These are phyloP conservation scores for Zygosaccharomyces pseudobailii DNA, from an alignment of 1,139 yeast genomes.

Conservation along the genomic window DNA sequence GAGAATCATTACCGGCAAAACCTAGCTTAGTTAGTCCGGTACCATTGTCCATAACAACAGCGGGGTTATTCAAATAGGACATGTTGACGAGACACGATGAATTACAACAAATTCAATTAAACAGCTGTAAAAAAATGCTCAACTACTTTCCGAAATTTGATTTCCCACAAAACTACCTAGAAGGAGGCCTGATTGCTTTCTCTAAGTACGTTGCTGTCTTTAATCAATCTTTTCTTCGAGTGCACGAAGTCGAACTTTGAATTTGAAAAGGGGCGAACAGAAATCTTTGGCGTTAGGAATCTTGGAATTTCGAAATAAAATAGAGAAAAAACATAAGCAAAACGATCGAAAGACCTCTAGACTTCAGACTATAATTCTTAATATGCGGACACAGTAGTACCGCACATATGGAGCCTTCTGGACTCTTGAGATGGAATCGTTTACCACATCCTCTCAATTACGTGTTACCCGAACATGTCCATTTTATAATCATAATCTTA, in stretches of 20 bases:
- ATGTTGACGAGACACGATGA: constrained; percentile 16
- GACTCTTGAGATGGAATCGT: neutral
- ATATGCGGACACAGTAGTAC: neutral
- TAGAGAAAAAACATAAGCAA: neutral
- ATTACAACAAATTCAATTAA: neutral
- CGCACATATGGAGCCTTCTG: neutral
- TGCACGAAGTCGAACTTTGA: neutral
- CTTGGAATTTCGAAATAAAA: neutral
- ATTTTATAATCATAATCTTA: neutral
- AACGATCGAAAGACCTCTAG: neutral
- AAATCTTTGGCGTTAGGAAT: neutral
- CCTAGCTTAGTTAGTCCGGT: constrained; percentile 97
- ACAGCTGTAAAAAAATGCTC: neutral
- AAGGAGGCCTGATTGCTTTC: neutral
- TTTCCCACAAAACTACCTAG: constrained; percentile 1
- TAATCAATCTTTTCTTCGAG: neutral
- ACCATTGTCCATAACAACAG: constrained; percentile 92
- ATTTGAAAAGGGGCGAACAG: constrained; percentile 4
- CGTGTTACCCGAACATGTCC: neutral
- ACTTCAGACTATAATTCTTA: neutral
- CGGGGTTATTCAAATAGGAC: constrained; percentile 65
- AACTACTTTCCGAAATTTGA: too few relatives aligned
- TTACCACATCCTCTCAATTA: neutral
- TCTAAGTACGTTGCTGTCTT: neutral
- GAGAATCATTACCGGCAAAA: constrained; percentile 97